Conservation (phyloP, 495 filamentous ascomycete species). For the Pseudevernia furfuracea region DNA sequence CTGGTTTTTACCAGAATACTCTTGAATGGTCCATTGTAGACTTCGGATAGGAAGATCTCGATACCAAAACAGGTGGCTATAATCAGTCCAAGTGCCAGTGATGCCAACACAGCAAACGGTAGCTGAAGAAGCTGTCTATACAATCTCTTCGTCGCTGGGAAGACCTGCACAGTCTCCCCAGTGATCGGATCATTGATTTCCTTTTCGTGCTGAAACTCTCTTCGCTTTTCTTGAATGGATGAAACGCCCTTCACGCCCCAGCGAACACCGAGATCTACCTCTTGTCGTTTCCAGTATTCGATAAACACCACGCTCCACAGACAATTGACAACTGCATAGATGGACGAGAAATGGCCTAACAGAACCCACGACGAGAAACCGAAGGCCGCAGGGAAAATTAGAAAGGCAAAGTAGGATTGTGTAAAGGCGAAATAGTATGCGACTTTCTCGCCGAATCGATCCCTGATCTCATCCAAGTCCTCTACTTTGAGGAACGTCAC, state of each 20-base stretch:
- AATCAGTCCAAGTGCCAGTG: constrained; percentile 62
- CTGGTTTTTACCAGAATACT: constrained; percentile 59
- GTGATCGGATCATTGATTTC: constrained; percentile 73
- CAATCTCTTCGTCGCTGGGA: constrained; percentile 69
- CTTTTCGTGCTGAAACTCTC: constrained; percentile 71
- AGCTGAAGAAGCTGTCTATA: constrained; percentile 74
- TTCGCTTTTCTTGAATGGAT: constrained; percentile 65
- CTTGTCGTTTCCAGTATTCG: constrained; percentile 95
- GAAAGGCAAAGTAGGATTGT: constrained; percentile 82
- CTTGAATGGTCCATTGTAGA: constrained; percentile 89
- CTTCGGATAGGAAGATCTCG: constrained; percentile 90
- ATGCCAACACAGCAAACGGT: constrained; percentile 74
- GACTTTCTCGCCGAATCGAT: constrained; percentile 86
- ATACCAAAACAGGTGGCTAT: constrained; percentile 87
- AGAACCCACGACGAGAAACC: constrained; percentile 76
- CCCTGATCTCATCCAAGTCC: constrained; percentile 77
- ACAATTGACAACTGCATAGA: constrained; percentile 74
- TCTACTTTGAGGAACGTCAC: constrained; percentile 69
- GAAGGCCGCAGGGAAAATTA: constrained; percentile 76
- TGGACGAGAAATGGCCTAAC: constrained; percentile 72
- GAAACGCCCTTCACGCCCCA: constrained; percentile 91
- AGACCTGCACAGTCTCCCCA: constrained; percentile 71
- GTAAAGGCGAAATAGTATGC: constrained; percentile 96
- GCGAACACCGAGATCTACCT: constrained; percentile 78
- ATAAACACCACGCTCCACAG: constrained; percentile 88